A percentile compares a stretch with the other conserved stretches of the same genome.
These are phyloP conservation scores for Fusarium caatingaense DNA, from an alignment of 2,329 filamentous ascomycete genomes.

Conservation along the genomic window DNA sequence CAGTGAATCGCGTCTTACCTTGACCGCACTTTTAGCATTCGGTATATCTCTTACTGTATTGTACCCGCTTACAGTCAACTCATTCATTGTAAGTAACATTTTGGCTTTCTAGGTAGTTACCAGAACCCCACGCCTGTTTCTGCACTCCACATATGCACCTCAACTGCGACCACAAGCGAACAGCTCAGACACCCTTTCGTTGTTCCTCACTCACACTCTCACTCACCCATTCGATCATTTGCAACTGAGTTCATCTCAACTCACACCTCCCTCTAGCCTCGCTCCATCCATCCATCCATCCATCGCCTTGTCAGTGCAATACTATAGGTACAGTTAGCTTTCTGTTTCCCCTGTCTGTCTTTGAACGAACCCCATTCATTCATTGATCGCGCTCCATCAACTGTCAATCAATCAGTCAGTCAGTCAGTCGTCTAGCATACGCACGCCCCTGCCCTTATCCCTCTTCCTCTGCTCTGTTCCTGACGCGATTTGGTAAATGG, in stretches of 20 bases:
- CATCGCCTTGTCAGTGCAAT: neutral
- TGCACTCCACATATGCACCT: constrained; percentile 48
- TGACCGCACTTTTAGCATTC: constrained; percentile 24
- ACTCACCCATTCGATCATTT: constrained; percentile 4
- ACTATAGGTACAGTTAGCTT: constrained; percentile 5
- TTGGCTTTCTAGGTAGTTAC: constrained; percentile 45
- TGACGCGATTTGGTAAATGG: constrained; percentile 43
- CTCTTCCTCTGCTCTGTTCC: constrained; percentile 39
- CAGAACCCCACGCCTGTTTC: constrained; percentile 52
- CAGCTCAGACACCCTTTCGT: constrained; percentile 50
- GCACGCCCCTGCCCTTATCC: constrained; percentile 29
- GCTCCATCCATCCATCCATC: constrained; percentile 1
- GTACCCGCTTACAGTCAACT: constrained; percentile 6
- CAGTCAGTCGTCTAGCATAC: constrained; percentile 1
- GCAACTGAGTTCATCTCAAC: constrained; percentile 16
- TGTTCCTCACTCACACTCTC: constrained; percentile 25
- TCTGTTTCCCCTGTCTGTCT: constrained; percentile 30
- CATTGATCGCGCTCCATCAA: constrained; percentile 15
- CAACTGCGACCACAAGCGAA: constrained; percentile 46
- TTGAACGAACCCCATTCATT: constrained; percentile 19
- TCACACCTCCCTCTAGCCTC: constrained; percentile 30
- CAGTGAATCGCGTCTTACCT: constrained; percentile 20
- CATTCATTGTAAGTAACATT: constrained; percentile 27
- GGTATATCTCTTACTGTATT: neutral
- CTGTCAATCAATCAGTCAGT: constrained; percentile 8